Percentiles rank a stretch among this genome's conserved stretches.
These are phyloP conservation scores for Boletus sp. DNA, from an alignment of 768 basidiomycete genomes.

Conservation along the genomic window DNA sequence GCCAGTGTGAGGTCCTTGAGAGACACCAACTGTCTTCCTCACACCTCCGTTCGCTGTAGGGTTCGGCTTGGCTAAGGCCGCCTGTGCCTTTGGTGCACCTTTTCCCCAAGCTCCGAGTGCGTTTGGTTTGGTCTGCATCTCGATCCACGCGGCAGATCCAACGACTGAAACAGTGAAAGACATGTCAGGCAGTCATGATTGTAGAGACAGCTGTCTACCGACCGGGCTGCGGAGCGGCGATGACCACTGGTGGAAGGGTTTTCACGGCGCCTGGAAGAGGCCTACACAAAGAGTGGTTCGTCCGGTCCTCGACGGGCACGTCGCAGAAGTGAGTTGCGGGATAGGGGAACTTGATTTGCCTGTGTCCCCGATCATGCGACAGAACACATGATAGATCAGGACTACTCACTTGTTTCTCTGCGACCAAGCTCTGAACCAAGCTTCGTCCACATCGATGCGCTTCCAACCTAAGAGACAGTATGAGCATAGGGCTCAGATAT, in stretches of 20 bases:
- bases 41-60: slow-evolving; percentile 22
- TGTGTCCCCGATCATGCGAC: slow-evolving; percentile 8
- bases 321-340: slow-evolving; percentile 38
- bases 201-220: slow-evolving; percentile 1
- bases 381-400: not conserved
- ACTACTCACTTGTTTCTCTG: slow-evolving; percentile 24
- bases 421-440: slow-evolving; percentile 38
- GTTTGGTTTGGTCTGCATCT: slow-evolving; percentile 2
- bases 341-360: slow-evolving; percentile 38
- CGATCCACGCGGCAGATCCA: slow-evolving; percentile 26
- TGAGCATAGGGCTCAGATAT: not conserved
- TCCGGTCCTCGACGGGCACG: slow-evolving; percentile 38
- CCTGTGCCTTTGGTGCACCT: slow-evolving; percentile 13
- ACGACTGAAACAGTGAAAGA: slow-evolving; percentile 20
- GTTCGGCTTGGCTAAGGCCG: slow-evolving; percentile 1
- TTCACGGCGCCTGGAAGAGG: slow-evolving; percentile 38
- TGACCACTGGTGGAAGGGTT: slow-evolving; percentile 20
- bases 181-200: slow-evolving; percentile 4
- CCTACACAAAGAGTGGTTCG: slow-evolving; percentile 39
- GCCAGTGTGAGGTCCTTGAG: slow-evolving; percentile 3
- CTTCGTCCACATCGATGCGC: slow-evolving; percentile 40
- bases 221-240: slow-evolving; percentile 33
- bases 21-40: slow-evolving; percentile 9
- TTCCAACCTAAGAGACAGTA: slow-evolving; percentile 40
- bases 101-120: slow-evolving; percentile 16